Evolutionary conservation across 2,329 filamentous ascomycete species (phyloP), one percentile per base, ranked within the genome.

Genomic region (Cordyceps farinosa): DNA sequence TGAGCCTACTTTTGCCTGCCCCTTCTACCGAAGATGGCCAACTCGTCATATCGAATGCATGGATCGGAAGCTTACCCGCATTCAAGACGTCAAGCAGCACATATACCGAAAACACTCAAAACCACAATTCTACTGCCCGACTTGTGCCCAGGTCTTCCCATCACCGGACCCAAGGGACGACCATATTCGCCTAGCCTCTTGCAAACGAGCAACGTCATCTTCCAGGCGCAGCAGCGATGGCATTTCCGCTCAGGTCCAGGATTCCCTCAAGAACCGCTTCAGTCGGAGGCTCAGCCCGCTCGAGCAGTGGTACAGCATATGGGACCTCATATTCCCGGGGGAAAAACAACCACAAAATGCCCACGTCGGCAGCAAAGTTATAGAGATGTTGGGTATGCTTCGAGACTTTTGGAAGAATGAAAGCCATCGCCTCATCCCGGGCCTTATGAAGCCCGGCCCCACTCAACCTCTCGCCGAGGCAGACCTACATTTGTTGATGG

Each of bases 51-150:
- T 58, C 5, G 61, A 64, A 17, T 69, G 67, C 50, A 61, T 67
- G 40, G 66, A 58, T 22, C 57, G 54, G 54, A 65, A 64, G 32
- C 58, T 69, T 17, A 63, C 54, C 3, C 65, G 67, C 10, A 68
- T 69, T 32, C 62, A 64, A 45, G 67, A 69, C 36, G 66, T 69
- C 48, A 69, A 67, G 52, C 67, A 68, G 52, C 67, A 69, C 42
- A 61, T 69, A 4, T 52, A 48, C 17, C 59, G 67, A 10, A 57
- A 56, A 15, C 67, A 69, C 44, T 59, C 50, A 2, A 60, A 52
- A 44, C 48, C 53, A 4, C 47, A 30, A 1, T 61, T 61, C 36
- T 66, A 65, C 51, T 68, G 64, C 51, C 64, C 66, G 1, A 60
- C 32, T 8, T 67, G 65, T 42, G 63, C 32, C 15, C 17, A 48